Evolutionary conservation across 345 rosid genomes (phyloP), one percentile per base, ranked within the genome.

Genomic region (Salix exigua): DNA sequence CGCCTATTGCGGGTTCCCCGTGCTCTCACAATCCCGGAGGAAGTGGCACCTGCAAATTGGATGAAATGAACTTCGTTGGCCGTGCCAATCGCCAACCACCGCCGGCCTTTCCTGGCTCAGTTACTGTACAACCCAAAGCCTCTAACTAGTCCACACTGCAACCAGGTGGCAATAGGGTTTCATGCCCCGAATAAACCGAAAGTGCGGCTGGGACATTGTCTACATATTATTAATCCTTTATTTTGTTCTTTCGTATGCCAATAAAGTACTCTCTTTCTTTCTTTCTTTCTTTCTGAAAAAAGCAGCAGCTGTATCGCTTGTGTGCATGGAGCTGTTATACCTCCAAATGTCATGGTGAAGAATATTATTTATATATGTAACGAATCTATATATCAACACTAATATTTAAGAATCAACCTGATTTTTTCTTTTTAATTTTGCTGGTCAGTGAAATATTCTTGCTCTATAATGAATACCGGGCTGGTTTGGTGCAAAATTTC

Each of bases 11-110:
- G 2, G 65, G 72, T 30, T 73, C 81, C 26, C 68, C 81, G 14
- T 81, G 88, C 82, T 28, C 78, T 3, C 2, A 77, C 74, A 78
- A 73, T 42, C 78, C 82, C 0, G 77, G 72, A 11, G 78, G 74
- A 1, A 4, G 13, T 4, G 78, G 85, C 44, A 7, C 9, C 35
- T 73, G 79, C 65, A 2, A 18, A 3, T 31, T 77, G 74, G 70
- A 31, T 10, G 65, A 25, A 44, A 79, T 72, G 77, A 84, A 84
- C 77, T 77, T 72, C 9, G 85, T 79, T 35, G 84, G 82, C 74
- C 81, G 26, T 19, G 23, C 26, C 76, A 28, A 40, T 37, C 71
- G 30, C 8, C 86, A 73, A 1, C 72, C 82, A 18, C 75, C 78
- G 0, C 55, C 74, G 2, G 8, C 74, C 2, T 48, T 66, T 28